Conservation (phyloP, 768 basidiomycete species). For the Collybiopsis luxurians region DNA sequence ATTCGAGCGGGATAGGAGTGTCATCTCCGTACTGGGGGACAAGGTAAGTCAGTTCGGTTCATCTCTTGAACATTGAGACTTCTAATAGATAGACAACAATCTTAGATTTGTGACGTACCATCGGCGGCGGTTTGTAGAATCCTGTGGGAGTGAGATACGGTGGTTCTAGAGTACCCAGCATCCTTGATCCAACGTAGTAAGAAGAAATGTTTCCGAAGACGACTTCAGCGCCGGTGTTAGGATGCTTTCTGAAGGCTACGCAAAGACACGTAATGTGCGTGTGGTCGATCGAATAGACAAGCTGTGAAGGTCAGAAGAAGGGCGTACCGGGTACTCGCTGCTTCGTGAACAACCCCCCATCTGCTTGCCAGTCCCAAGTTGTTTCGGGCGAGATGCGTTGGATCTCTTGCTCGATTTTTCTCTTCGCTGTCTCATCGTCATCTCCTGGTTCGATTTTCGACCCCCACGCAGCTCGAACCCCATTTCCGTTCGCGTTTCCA, state of each 20-base stretch:
- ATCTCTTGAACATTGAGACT: too few species aligned
- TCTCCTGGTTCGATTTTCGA: neutral
- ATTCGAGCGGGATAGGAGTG: neutral
- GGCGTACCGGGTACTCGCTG: neutral
- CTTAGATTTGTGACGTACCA: too few species aligned
- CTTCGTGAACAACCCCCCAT: neutral
- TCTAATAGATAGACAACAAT: too few species aligned
- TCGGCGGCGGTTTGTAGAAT: slow-evolving; percentile 3
- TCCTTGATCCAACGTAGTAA: neutral
- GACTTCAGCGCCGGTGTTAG: neutral
- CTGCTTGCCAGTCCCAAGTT: neutral
- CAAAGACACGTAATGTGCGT: too few species aligned
- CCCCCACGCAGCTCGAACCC: neutral
- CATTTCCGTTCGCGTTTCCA: neutral
- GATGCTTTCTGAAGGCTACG: slow-evolving; percentile 1
- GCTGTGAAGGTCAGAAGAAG: too few species aligned
- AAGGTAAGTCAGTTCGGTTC: neutral
- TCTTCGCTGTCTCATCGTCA: neutral
- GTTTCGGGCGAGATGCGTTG: neutral
- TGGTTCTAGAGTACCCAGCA: neutral
- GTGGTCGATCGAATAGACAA: too few species aligned
- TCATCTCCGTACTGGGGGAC: neutral
- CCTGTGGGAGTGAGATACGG: neutral
- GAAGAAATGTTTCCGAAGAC: slow-evolving; percentile 2
- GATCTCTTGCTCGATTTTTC: neutral